Evolutionary conservation across 2,329 filamentous ascomycete species (phyloP).

Genomic region (Colletotrichum caudatum): DNA sequence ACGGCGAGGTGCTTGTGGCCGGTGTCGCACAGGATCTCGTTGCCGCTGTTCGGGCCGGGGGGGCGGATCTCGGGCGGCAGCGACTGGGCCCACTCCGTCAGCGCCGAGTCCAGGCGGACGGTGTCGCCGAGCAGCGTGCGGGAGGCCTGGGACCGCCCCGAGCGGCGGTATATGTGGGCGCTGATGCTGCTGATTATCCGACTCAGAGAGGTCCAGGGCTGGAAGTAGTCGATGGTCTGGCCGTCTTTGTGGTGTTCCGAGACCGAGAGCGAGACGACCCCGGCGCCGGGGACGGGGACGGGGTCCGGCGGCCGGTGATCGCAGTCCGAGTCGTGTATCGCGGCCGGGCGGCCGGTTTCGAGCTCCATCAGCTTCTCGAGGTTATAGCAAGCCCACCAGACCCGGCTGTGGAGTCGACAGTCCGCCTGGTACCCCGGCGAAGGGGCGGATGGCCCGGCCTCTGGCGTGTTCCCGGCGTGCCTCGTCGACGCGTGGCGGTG

Average conservation of each 20-base stretch:
- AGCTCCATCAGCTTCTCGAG: slow-evolving; percentile 54
- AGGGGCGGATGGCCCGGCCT: slow-evolving; percentile 4
- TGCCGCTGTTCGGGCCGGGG: slow-evolving; percentile 6
- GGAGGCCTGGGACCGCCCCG: slow-evolving; percentile 19
- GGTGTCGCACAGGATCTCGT: slow-evolving; percentile 2
- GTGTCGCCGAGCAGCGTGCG: slow-evolving; percentile 36
- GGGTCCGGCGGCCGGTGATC: slow-evolving; percentile 26
- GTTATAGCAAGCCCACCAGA: slow-evolving; percentile 67
- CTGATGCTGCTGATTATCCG: slow-evolving; percentile 42
- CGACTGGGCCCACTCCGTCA: slow-evolving; percentile 40
- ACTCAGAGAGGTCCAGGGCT: slow-evolving; percentile 39
- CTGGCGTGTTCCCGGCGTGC: neutral
- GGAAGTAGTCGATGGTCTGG: slow-evolving; percentile 37
- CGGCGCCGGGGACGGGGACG: neutral
- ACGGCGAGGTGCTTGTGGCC: slow-evolving; percentile 31
- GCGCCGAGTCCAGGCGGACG: slow-evolving; percentile 39
- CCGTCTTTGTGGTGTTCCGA: neutral
- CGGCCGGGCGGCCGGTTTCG: slow-evolving; percentile 44
- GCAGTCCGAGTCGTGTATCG: slow-evolving; percentile 42
- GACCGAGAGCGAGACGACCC: neutral
- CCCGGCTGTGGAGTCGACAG: slow-evolving; percentile 59
- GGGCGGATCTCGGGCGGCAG: slow-evolving; percentile 32
- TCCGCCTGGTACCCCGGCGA: slow-evolving; percentile 44
- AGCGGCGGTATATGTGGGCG: slow-evolving; percentile 21
- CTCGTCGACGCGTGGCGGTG: slow-evolving; percentile 40